phyloP scores from a whole-genome alignment of 371 early-diverging fungal genomes.

The Smittium mucronatum region DNA sequence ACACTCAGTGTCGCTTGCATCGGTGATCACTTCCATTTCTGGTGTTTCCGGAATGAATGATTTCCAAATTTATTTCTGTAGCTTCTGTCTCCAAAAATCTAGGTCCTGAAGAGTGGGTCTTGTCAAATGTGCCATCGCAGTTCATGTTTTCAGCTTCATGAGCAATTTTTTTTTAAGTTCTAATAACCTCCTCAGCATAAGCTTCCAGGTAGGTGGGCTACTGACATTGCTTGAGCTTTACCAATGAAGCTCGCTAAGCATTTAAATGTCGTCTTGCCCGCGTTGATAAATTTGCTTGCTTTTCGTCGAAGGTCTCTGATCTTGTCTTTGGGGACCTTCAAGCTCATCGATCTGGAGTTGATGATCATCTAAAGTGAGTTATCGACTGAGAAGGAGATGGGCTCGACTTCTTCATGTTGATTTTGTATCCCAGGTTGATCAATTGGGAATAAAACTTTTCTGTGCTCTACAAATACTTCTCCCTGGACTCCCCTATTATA shows the following conservation, averaged over 20 bases:
- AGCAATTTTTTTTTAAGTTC: background rate
- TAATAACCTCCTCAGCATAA: background rate
- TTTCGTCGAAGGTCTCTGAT: background rate
- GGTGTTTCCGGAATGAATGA: background rate
- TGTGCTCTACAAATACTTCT: constrained; percentile 11
- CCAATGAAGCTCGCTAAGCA: constrained; percentile 14
- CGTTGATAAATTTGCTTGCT: background rate
- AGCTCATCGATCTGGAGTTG: constrained; percentile 15
- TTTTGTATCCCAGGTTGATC: constrained; percentile 20
- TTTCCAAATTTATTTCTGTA: background rate
- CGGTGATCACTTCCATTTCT: background rate
- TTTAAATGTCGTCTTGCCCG: background rate
- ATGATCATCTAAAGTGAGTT: constrained; percentile 26
- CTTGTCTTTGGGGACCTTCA: background rate
- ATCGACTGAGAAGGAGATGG: constrained; percentile 28
- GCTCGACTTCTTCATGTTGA: constrained; percentile 21
- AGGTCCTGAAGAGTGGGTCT: background rate
- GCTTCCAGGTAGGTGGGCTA: background rate
- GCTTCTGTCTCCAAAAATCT: background rate
- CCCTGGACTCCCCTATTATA: constrained; percentile 13
- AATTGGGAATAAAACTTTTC: constrained; percentile 19
- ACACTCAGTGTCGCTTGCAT: background rate
- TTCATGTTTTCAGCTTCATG: background rate
- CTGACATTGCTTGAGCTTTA: background rate
- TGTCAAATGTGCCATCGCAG: background rate